Conservation (phyloP, 306 rosid genomes). For the Rubus idaeus region DNA sequence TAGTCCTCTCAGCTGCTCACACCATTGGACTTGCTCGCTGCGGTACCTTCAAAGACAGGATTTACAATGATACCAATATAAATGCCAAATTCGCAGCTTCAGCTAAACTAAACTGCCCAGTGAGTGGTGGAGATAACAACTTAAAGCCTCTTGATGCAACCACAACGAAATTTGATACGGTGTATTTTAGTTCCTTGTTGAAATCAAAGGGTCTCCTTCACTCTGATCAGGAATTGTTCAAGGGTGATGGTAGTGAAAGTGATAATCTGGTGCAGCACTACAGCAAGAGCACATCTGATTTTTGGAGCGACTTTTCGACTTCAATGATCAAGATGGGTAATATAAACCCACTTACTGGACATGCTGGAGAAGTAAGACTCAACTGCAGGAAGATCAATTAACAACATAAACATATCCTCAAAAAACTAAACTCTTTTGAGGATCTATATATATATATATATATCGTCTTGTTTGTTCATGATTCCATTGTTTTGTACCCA, state of each 20-base stretch:
- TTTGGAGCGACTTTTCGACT: slow-evolving; percentile 16
- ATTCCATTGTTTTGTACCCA: not conserved
- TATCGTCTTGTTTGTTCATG: not conserved
- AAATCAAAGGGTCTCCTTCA: slow-evolving; percentile 30
- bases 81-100: slow-evolving; percentile 8
- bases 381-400: slow-evolving; percentile 28
- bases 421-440: not conserved
- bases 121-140: slow-evolving; percentile 26
- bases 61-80: slow-evolving; percentile 34
- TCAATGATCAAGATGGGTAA: slow-evolving; percentile 43
- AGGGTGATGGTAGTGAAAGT: slow-evolving; percentile 25
- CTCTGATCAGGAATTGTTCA: slow-evolving; percentile 36
- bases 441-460: not conserved
- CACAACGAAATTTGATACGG: slow-evolving; percentile 20
- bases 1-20: slow-evolving; percentile 40
- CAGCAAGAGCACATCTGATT: not conserved
- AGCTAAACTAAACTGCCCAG: slow-evolving; percentile 13
- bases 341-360: slow-evolving; percentile 30
- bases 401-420: not conserved
- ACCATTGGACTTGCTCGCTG: slow-evolving; percentile 38
- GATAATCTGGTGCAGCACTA: slow-evolving; percentile 25
- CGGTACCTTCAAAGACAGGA: slow-evolving; percentile 4
- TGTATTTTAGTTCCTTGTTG: slow-evolving; percentile 26
- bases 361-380: slow-evolving; percentile 29
- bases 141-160: slow-evolving; percentile 20